Conservation (phyloP, 1,284 basidiomycete genomes). For the Ustilago esculenta region DNA sequence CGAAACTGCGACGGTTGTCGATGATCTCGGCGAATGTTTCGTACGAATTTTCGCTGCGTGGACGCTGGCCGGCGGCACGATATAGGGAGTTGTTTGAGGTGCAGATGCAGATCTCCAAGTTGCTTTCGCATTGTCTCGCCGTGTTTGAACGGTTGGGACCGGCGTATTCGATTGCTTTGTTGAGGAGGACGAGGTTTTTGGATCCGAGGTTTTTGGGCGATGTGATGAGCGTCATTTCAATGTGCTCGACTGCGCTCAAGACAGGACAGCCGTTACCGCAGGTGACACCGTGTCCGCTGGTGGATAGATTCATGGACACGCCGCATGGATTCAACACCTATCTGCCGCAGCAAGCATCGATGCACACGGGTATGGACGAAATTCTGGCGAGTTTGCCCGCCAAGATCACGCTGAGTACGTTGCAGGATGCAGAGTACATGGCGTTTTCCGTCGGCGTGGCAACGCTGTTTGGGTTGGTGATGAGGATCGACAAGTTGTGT, state of each 20-base stretch:
- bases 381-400: slow-evolving; percentile 16
- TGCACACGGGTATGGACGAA: neutral
- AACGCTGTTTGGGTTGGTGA: slow-evolving; percentile 75
- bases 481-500: slow-evolving; percentile 77
- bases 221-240: slow-evolving; percentile 67
- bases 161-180: slow-evolving; percentile 72
- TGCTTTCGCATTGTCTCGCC: slow-evolving; percentile 72
- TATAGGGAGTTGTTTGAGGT: slow-evolving; percentile 47
- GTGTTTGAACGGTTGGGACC: slow-evolving; percentile 45
- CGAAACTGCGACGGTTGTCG: slow-evolving; percentile 67
- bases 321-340: slow-evolving; percentile 66
- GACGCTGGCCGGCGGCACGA: slow-evolving; percentile 56
- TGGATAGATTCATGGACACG: slow-evolving; percentile 74
- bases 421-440: slow-evolving; percentile 46
- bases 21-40: slow-evolving; percentile 66
- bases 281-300: slow-evolving; percentile 82
- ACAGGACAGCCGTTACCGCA: slow-evolving; percentile 82
- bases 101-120: slow-evolving; percentile 58
- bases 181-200: slow-evolving; percentile 78
- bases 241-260: slow-evolving; percentile 73
- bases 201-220: slow-evolving; percentile 86
- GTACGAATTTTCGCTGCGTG: slow-evolving; percentile 67
- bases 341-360: neutral
- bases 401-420: slow-evolving; percentile 27
- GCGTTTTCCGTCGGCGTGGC: slow-evolving; percentile 71